phyloP scores from a whole-genome alignment of 805 yeast species.

The Kluyveromyces starmeri region DNA sequence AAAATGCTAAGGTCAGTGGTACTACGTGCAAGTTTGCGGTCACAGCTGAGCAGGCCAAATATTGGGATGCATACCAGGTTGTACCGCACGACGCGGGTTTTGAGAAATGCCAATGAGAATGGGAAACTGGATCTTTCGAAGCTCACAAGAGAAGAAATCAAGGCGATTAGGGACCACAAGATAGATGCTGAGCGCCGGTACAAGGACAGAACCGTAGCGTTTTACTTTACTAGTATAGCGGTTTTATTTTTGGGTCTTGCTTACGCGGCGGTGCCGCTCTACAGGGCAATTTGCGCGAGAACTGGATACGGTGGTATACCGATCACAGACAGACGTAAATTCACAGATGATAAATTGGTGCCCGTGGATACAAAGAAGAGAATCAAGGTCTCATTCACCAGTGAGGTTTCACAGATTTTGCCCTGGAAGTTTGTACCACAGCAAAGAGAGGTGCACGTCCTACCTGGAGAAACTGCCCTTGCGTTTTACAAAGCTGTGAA shows the following conservation, averaged over 20 bases:
- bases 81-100: background rate
- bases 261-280: conserved; percentile 87
- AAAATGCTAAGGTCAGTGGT: too few species aligned
- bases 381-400: conserved; percentile 77
- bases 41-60: too few species aligned
- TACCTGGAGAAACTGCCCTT: conserved; percentile 96
- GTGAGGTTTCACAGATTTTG: conserved; percentile 80
- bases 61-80: background rate
- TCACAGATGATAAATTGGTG: conserved; percentile 77
- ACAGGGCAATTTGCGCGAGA: conserved; percentile 83
- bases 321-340: conserved; percentile 69
- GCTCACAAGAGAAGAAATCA: conserved; percentile 21
- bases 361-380: conserved; percentile 83
- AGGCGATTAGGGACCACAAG: conserved; percentile 15
- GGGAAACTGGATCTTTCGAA: conserved; percentile 15
- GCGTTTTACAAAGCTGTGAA: conserved; percentile 93
- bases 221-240: conserved; percentile 61
- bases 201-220: conserved; percentile 47
- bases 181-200: conserved; percentile 19
- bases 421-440: conserved; percentile 96
- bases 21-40: too few species aligned
- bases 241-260: conserved; percentile 66
- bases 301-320: conserved; percentile 97
- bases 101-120: conserved; percentile 1
- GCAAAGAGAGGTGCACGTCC: conserved; percentile 83